Percentiles rank a stretch among this genome's conserved stretches.
Conservation (phyloP, 768 basidiomycete species). For the Macrolepiota fuliginosa region DNA sequence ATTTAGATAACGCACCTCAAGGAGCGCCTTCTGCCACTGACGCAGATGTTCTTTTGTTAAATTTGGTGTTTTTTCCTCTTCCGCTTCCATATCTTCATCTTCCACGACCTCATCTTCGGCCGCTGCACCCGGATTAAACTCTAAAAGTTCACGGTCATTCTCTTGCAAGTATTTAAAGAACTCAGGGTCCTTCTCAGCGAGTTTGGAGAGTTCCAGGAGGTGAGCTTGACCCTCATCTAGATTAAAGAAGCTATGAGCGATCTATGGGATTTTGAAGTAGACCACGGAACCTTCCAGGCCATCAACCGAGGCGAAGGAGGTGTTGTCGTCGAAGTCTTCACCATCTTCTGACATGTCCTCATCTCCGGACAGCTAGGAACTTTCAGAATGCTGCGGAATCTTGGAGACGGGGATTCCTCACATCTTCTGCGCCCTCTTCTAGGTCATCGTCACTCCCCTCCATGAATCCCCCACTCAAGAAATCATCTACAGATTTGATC, state of each 20-base stretch:
- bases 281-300: constrained; percentile 54
- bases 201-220: constrained; percentile 77
- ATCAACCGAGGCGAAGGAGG: constrained; percentile 76
- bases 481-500: constrained; percentile 72
- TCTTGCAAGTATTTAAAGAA: constrained; percentile 98
- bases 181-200: constrained; percentile 97
- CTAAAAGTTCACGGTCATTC: constrained; percentile 88
- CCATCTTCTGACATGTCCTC: constrained; percentile 32
- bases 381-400: constrained; percentile 5
- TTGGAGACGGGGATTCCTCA: constrained; percentile 8
- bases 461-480: constrained; percentile 74
- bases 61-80: constrained; percentile 50
- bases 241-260: not conserved
- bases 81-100: constrained; percentile 44
- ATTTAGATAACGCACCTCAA: constrained; percentile 56
- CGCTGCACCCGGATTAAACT: constrained; percentile 57
- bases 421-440: constrained; percentile 27
- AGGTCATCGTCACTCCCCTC: constrained; percentile 53
- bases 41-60: constrained; percentile 70
- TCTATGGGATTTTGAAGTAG: not conserved
- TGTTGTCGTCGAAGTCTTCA: constrained; percentile 49
- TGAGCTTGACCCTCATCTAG: constrained; percentile 74
- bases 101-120: constrained; percentile 40
- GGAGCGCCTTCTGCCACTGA: constrained; percentile 85
- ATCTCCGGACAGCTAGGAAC: constrained; percentile 20